Conservation (phyloP, 2,329 filamentous ascomycete species). For the Lasiodiplodia theobromae region DNA sequence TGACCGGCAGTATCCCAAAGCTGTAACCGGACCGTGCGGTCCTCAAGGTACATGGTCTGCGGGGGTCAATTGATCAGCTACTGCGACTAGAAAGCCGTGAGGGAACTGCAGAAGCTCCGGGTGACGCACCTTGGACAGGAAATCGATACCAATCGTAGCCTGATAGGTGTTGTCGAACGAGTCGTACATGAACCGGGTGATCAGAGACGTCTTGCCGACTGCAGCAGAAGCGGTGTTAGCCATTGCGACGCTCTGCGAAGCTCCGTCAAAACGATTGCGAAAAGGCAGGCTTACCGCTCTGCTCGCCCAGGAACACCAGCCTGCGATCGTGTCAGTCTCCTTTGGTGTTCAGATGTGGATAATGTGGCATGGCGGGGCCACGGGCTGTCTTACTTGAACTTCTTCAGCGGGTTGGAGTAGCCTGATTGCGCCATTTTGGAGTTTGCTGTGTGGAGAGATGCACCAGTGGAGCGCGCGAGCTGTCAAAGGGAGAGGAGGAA, state of each 20-base stretch:
- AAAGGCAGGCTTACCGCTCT: constrained; percentile 77
- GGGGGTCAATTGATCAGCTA: constrained; percentile 24
- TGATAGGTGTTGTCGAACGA: constrained; percentile 99
- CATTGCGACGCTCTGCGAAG: constrained; percentile 9
- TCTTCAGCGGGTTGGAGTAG: constrained; percentile 99
- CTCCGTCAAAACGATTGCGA: neutral
- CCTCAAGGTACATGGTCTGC: constrained; percentile 98
- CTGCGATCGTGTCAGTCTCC: constrained; percentile 53
- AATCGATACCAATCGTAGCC: constrained; percentile 98
- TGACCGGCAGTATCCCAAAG: constrained; percentile 99
- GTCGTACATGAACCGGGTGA: constrained; percentile 99
- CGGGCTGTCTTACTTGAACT: constrained; percentile 80
- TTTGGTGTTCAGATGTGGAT: constrained; percentile 6
- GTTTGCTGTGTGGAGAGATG: constrained; percentile 26
- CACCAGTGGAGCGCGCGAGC: constrained; percentile 24
- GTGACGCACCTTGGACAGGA: constrained; percentile 84
- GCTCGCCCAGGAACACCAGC: constrained; percentile 96
- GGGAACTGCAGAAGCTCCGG: neutral
- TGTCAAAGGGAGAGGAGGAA: constrained; percentile 28
- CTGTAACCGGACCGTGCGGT: constrained; percentile 95
- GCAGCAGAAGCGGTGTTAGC: constrained; percentile 37
- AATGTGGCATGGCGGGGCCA: constrained; percentile 1
- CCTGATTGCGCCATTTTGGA: constrained; percentile 78
- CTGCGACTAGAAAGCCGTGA: neutral
- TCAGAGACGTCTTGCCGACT: constrained; percentile 99